Evolutionary conservation across 2,329 filamentous ascomycete genomes (phyloP).

Genomic region (Neocucurbitaria cava): DNA sequence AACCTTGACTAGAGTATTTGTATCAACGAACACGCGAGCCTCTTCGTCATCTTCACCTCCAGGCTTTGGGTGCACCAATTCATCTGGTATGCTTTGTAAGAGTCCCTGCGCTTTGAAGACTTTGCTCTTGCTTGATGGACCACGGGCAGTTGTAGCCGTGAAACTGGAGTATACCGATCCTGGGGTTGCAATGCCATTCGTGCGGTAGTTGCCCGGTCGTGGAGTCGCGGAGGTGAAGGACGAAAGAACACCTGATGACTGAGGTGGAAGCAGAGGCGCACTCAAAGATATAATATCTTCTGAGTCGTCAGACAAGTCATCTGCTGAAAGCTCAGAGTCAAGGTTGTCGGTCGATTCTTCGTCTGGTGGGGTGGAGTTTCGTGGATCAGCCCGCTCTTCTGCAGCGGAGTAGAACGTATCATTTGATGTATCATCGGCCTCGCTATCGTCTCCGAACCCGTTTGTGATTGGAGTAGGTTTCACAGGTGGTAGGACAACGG

Average conservation of each 20-base stretch:
- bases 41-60: conserved; percentile 83
- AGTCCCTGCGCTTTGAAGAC: conserved; percentile 85
- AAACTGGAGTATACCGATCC: conserved; percentile 90
- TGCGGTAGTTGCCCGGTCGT: conserved; percentile 72
- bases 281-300: conserved; percentile 93
- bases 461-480: conserved; percentile 63
- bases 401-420: conserved; percentile 93
- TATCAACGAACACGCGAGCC: conserved; percentile 88
- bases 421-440: conserved; percentile 86
- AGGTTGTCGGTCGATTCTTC: conserved; percentile 54
- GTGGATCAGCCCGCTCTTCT: conserved; percentile 66
- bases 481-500: conserved; percentile 50
- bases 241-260: conserved; percentile 79
- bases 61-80: conserved; percentile 85
- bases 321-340: conserved; percentile 69
- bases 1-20: conserved; percentile 82
- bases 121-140: conserved; percentile 72
- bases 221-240: conserved; percentile 83
- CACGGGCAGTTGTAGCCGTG: conserved; percentile 81
- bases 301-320: conserved; percentile 86
- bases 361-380: conserved; percentile 48
- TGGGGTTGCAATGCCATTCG: conserved; percentile 79
- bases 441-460: conserved; percentile 66
- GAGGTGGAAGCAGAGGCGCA: conserved; percentile 78
- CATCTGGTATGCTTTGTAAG: conserved; percentile 73